Conservation (phyloP, 352 stramenopile genomes). For the Detonula confervacea region DNA sequence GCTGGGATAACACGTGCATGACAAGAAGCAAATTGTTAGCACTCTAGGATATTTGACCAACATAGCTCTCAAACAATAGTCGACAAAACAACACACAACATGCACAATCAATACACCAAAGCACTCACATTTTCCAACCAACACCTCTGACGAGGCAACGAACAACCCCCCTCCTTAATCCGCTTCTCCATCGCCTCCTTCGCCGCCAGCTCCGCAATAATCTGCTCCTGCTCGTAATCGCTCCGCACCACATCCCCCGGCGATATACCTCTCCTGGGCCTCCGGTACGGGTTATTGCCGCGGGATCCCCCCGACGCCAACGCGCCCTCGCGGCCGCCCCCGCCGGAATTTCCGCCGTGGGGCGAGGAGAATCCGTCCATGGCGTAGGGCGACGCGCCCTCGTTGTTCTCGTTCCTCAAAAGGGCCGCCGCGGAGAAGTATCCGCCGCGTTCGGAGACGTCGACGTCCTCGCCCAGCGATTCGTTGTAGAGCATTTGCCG, state of each 20-base stretch:
- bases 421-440: conserved; percentile 36
- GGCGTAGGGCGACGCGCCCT: neutral
- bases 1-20: conserved; percentile 43
- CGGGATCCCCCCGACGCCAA: conserved; percentile 26
- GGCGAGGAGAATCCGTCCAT: conserved; percentile 7
- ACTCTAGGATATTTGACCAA: too few species aligned
- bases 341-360: neutral
- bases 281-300: conserved; percentile 80
- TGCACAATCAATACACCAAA: conserved; percentile 1
- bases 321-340: neutral
- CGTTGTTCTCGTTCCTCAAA: conserved; percentile 27
- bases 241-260: conserved; percentile 68
- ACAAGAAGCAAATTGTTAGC: conserved; percentile 2
- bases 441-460: conserved; percentile 47
- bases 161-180: conserved; percentile 79
- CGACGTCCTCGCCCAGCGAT: conserved; percentile 41
- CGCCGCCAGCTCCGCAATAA: conserved; percentile 83
- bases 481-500: conserved; percentile 68
- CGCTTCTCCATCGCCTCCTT: conserved; percentile 84
- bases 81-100: neutral
- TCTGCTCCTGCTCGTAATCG: conserved; percentile 87
- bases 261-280: conserved; percentile 63
- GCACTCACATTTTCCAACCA: conserved; percentile 72
- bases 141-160: conserved; percentile 67
- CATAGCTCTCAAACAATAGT: too few species aligned